A percentile compares a stretch with the other conserved stretches of the same genome.
Evolutionary conservation across 2,329 filamentous ascomycete species (phyloP).

Genomic region (Elsinoe perseae): DNA sequence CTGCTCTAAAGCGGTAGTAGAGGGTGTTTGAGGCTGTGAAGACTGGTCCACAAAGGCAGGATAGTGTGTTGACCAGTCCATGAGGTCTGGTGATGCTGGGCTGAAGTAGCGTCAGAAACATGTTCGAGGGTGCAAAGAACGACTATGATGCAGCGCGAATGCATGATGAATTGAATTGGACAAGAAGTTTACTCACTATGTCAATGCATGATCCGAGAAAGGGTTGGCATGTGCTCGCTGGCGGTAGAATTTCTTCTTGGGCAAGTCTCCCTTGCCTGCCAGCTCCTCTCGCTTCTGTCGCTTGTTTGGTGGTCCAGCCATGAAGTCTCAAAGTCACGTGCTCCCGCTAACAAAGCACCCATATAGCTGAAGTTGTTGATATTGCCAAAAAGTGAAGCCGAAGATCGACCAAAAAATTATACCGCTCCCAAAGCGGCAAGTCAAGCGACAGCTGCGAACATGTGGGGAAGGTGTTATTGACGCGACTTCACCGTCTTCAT

Average conservation of each 20-base stretch:
- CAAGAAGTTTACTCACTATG: conserved; percentile 58
- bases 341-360: too few species aligned
- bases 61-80: conserved; percentile 87
- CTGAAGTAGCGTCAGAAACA: conserved; percentile 43
- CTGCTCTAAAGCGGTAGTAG: conserved; percentile 5
- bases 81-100: conserved; percentile 66
- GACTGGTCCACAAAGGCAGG: conserved; percentile 55
- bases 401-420: conserved; percentile 1
- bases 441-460: conserved; percentile 15
- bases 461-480: conserved; percentile 1
- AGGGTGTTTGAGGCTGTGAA: neutral
- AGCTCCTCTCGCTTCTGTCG: conserved; percentile 41
- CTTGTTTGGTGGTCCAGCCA: conserved; percentile 34
- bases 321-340: too few species aligned
- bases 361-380: neutral
- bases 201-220: conserved; percentile 85
- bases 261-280: conserved; percentile 51
- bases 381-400: neutral
- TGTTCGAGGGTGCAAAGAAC: too few species aligned
- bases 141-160: neutral
- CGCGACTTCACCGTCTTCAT: neutral
- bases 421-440: conserved; percentile 11
- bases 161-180: neutral
- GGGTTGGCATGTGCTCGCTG: conserved; percentile 96
- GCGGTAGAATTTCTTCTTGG: conserved; percentile 92